Evolutionary conservation across 257 asterid species (phyloP).

Genomic region (Fraxinus pennsylvanica): DNA sequence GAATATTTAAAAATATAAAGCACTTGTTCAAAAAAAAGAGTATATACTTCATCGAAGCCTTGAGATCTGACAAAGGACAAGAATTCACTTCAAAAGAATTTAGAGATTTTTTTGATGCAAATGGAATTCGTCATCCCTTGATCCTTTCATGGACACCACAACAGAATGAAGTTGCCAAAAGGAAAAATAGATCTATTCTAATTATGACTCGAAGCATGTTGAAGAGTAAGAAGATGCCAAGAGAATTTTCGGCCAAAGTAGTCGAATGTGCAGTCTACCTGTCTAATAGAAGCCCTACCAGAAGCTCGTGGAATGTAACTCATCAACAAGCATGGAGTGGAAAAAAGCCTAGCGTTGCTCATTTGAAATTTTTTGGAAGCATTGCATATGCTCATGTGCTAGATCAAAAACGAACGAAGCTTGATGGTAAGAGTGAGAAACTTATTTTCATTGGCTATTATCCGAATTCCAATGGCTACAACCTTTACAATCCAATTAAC

Average conservation of each 20-base stretch:
- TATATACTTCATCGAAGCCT: not conserved
- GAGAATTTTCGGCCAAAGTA: not conserved
- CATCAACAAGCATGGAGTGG: slow-evolving; percentile 12
- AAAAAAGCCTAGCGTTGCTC: not conserved
- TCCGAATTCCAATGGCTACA: slow-evolving; percentile 5
- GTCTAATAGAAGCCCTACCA: not conserved
- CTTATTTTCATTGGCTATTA: slow-evolving; percentile 12
- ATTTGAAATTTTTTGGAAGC: too few relatives aligned
- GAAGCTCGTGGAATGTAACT: not conserved
- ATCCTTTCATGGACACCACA: not conserved
- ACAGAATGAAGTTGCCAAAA: not conserved
- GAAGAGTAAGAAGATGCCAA: not conserved
- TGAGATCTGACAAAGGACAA: not conserved
- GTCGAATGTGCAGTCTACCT: not conserved
- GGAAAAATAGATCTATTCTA: not conserved
- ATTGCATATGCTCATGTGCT: too few relatives aligned
- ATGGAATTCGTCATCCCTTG: not conserved
- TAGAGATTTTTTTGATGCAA: not conserved
- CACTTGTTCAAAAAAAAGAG: not conserved
- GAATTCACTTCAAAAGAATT: slow-evolving; percentile 15
- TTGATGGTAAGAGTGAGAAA: not conserved
- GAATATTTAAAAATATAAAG: too few relatives aligned
- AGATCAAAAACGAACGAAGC: too few relatives aligned
- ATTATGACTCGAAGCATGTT: not conserved
- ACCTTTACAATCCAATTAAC: not conserved